Evolutionary conservation across 2,329 filamentous ascomycete species (phyloP), one percentile per base, ranked within the genome.

Genomic region (Fusarium sp.): DNA sequence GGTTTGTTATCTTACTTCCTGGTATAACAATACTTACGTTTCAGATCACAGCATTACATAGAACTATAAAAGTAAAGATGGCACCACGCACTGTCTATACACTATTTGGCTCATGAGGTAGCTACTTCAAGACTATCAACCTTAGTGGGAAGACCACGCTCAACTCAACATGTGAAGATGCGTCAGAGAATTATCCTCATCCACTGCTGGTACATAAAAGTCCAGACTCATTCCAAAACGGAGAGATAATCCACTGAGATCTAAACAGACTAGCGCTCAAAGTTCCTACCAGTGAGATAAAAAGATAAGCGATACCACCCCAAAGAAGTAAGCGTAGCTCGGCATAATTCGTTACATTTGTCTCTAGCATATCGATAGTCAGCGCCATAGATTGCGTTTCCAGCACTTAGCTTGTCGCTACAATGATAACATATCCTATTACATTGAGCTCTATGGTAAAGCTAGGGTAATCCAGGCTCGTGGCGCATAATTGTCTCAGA

Each of bases 61-160:
- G n/a, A n/a, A n/a, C 31, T 31, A 13, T 0, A 14, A 35, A 35
- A 35, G 15, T 4, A 5, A 35, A 18, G 0, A 35, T 10, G 5
- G 8, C 0, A 35, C 33, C 8, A 0, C 1, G 15, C n/a, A n/a
- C 16, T 18, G 15, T 35, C 0, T 9, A 35, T 2, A 4, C 1
- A 0, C 0, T 35, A 18, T 18, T 6, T 30, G 28, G 28, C 9
- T 30, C 1, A 10, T 3, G 0, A 35, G 9, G 0, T 11, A 22
- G 20, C 11, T 22, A 12, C 0, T 38, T 13, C 20, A 12, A 2
- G 1, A 38, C 11, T 3, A 13, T 38, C 12, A 12, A 7, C 11
- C 7, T 13, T 8, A 3, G 20, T 12, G 22, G 13, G 0, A 38
- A 6, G 0, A 8, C 20, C 20, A 22, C 20, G 3, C 20, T 38